These are phyloP conservation scores for Fusarium verrucosum DNA, from an alignment of 2,329 filamentous ascomycete genomes.

Conservation along the genomic window DNA sequence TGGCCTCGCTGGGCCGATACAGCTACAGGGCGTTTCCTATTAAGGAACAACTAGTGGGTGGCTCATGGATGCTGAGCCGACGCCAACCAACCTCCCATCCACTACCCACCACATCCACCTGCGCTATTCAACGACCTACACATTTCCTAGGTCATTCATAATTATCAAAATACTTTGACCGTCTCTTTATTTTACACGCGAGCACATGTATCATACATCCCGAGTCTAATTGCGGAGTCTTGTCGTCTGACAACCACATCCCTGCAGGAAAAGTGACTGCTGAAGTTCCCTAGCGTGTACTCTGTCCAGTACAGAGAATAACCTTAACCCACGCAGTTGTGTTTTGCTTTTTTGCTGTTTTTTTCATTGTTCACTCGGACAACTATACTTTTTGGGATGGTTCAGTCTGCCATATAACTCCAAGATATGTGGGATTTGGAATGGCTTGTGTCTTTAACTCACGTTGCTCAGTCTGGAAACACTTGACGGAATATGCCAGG, in stretches of 20 bases:
- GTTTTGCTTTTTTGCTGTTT: constrained; percentile 8
- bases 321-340: constrained; percentile 9
- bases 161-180: constrained; percentile 16
- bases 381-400: too few species aligned
- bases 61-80: constrained; percentile 40
- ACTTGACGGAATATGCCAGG: background rate
- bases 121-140: constrained; percentile 22
- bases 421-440: constrained; percentile 24
- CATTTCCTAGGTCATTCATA: too few species aligned
- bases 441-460: constrained; percentile 19
- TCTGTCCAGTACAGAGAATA: too few species aligned
- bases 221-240: background rate
- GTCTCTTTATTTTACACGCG: constrained; percentile 10
- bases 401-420: too few species aligned
- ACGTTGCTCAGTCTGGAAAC: constrained; percentile 23
- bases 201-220: background rate
- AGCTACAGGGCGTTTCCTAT: constrained; percentile 35
- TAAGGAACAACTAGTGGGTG: constrained; percentile 41
- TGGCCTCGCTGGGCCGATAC: constrained; percentile 36
- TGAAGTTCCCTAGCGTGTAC: constrained; percentile 8
- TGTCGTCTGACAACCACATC: constrained; percentile 19
- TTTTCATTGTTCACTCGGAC: constrained; percentile 15
- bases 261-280: constrained; percentile 21
- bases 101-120: constrained; percentile 30
- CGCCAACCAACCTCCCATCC: too few species aligned